Evolutionary conservation across 2,329 filamentous ascomycete species (phyloP).

Genomic region (Colletotrichum lentis): DNA sequence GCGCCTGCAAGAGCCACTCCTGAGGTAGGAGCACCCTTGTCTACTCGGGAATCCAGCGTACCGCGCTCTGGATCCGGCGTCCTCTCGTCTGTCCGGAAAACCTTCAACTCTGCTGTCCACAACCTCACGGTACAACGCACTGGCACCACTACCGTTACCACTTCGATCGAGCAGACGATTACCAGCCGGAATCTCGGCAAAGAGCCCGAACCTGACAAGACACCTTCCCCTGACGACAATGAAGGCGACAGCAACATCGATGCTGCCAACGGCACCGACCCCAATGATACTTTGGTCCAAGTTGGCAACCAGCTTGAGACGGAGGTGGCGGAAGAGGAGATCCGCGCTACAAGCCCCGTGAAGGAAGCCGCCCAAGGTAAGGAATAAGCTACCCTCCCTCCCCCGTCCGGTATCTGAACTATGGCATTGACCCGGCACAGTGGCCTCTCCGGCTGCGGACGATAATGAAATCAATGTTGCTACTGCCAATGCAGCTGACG

Average conservation of each 20-base stretch:
- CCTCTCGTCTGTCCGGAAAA: slow-evolving; percentile 17
- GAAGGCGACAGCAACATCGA: slow-evolving; percentile 4
- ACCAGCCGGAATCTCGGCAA: slow-evolving; percentile 32
- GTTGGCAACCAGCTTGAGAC: slow-evolving; percentile 26
- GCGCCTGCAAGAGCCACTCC: not conserved
- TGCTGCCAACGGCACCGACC: slow-evolving; percentile 7
- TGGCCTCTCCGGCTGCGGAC: not conserved
- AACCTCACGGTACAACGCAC: slow-evolving; percentile 13
- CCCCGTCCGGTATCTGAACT: too few species aligned
- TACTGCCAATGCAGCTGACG: slow-evolving; percentile 1
- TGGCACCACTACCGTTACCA: slow-evolving; percentile 12
- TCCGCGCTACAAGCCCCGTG: slow-evolving; percentile 21
- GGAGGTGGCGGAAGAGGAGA: slow-evolving; percentile 5
- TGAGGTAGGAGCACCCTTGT: not conserved
- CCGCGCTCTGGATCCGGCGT: slow-evolving; percentile 1
- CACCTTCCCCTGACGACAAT: not conserved
- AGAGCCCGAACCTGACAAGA: slow-evolving; percentile 23
- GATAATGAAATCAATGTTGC: slow-evolving; percentile 28
- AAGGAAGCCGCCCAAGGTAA: slow-evolving; percentile 22
- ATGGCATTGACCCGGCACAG: not conserved
- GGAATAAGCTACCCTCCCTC: too few species aligned
- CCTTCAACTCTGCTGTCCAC: slow-evolving; percentile 7
- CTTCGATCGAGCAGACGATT: slow-evolving; percentile 26
- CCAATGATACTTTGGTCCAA: slow-evolving; percentile 19
- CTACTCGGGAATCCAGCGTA: slow-evolving; percentile 19